phyloP scores from a whole-genome alignment of 148 eudicot genomes.

The Limonium bicolor region DNA sequence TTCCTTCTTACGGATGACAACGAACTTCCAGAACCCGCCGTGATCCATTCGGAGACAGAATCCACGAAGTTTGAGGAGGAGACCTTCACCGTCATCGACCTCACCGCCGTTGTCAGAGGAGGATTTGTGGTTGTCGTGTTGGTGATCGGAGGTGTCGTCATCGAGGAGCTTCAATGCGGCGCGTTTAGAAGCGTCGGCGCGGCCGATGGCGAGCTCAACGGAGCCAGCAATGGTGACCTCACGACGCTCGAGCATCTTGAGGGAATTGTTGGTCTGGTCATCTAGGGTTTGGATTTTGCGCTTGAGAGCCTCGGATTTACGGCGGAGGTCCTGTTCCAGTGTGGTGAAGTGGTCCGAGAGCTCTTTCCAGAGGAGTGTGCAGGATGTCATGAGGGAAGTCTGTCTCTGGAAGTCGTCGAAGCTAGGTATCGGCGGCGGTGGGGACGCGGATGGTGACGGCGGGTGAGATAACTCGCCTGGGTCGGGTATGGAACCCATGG shows the following conservation, averaged over 20 bases:
- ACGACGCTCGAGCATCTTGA: constrained; percentile 42
- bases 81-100: constrained; percentile 49
- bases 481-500: constrained; percentile 68
- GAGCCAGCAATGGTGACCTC: constrained; percentile 50
- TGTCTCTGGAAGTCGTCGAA: constrained; percentile 85
- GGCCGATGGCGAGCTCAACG: constrained; percentile 31
- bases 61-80: constrained; percentile 28
- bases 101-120: constrained; percentile 14
- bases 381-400: constrained; percentile 87
- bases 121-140: no score
- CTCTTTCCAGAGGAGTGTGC: constrained; percentile 94
- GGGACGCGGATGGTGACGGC: constrained; percentile 14
- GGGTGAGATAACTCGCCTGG: constrained; percentile 45
- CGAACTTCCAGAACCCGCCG: constrained; percentile 58
- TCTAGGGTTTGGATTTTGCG: constrained; percentile 43
- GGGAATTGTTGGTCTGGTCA: constrained; percentile 33
- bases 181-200: constrained; percentile 28
- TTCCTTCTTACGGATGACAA: constrained; percentile 59
- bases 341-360: constrained; percentile 80
- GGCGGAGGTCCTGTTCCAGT: constrained; percentile 50
- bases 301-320: constrained; percentile 50
- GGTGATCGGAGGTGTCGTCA: not conserved
- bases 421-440: constrained; percentile 32
- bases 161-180: constrained; percentile 17
- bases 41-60: constrained; percentile 56